Evolutionary conservation across 352 stramenopile genomes (phyloP).

Genomic region (Achlya hypogyna): DNA sequence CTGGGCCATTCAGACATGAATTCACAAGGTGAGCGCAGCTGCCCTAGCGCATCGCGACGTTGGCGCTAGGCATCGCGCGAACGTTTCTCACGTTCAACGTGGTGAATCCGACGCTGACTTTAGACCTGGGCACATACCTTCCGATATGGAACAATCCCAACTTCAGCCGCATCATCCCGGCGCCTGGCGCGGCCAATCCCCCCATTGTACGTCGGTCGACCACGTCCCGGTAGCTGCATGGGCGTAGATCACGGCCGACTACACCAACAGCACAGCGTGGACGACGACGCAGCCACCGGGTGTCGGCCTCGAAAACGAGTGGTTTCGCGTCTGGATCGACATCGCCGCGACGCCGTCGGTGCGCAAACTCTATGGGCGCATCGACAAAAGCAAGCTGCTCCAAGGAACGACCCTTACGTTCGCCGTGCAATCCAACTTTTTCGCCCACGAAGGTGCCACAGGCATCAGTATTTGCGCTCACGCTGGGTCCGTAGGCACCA

Average conservation of each 20-base stretch:
- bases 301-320: slow-evolving; percentile 57
- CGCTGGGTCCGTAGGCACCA: slow-evolving; percentile 28
- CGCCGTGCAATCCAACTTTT: slow-evolving; percentile 77
- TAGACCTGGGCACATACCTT: slow-evolving; percentile 32
- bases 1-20: slow-evolving; percentile 35
- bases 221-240: not conserved
- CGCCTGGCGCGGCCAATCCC: slow-evolving; percentile 22
- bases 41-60: no score
- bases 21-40: slow-evolving; percentile 22
- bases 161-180: slow-evolving; percentile 58
- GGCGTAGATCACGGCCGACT: slow-evolving; percentile 39
- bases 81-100: slow-evolving; percentile 44
- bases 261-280: slow-evolving; percentile 74
- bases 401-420: slow-evolving; percentile 50
- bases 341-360: slow-evolving; percentile 49
- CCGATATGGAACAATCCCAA: slow-evolving; percentile 66
- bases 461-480: not conserved
- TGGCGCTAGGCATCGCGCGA: slow-evolving; percentile 27
- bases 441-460: slow-evolving; percentile 21
- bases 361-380: slow-evolving; percentile 58
- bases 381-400: slow-evolving; percentile 38
- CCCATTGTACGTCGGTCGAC: not conserved
- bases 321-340: slow-evolving; percentile 70
- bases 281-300: slow-evolving; percentile 38
- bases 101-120: slow-evolving; percentile 38